Percentiles rank a stretch among this genome's conserved stretches.
Evolutionary conservation across 306 rosid genomes (phyloP).

Genomic region (Dicorynia guianensis): DNA sequence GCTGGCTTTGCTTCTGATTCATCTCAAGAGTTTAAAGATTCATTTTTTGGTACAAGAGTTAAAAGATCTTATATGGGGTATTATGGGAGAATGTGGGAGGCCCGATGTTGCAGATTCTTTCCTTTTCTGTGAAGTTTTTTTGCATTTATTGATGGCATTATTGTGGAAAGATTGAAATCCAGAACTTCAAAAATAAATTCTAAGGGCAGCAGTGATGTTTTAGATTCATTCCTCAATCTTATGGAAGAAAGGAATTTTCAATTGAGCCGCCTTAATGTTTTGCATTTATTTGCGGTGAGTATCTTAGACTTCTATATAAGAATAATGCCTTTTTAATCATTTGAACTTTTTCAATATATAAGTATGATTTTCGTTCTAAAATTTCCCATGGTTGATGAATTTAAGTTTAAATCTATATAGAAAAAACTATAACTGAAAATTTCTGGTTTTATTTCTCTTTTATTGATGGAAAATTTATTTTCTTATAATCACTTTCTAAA

Average conservation of each 20-base stretch:
- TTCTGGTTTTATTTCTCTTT: too few relatives aligned
- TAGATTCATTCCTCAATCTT: conserved; percentile 23
- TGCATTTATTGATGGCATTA: conserved; percentile 2
- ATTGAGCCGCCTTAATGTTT: conserved; percentile 14
- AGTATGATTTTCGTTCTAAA: too few relatives aligned
- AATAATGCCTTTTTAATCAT: neutral
- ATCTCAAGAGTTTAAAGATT: conserved; percentile 26
- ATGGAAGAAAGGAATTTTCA: conserved; percentile 6
- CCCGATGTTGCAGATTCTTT: conserved; percentile 37
- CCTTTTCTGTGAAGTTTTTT: conserved; percentile 28
- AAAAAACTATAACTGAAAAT: too few relatives aligned
- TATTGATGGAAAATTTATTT: too few relatives aligned
- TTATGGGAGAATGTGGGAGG: conserved; percentile 11
- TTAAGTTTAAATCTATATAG: too few relatives aligned
- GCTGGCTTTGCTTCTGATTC: neutral
- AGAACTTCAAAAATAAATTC: neutral
- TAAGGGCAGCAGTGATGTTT: conserved; percentile 13
- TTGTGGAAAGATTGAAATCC: conserved; percentile 30
- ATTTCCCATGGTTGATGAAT: too few relatives aligned
- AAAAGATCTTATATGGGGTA: neutral
- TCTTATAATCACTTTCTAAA: too few relatives aligned
- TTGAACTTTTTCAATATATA: too few relatives aligned
- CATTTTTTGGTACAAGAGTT: too few relatives aligned
- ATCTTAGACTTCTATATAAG: too few relatives aligned
- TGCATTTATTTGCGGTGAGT: conserved; percentile 39